A percentile compares a stretch with the other conserved stretches of the same genome.
phyloP scores from a whole-genome alignment of 352 stramenopile genomes.

The Pythium pyrilobum region DNA sequence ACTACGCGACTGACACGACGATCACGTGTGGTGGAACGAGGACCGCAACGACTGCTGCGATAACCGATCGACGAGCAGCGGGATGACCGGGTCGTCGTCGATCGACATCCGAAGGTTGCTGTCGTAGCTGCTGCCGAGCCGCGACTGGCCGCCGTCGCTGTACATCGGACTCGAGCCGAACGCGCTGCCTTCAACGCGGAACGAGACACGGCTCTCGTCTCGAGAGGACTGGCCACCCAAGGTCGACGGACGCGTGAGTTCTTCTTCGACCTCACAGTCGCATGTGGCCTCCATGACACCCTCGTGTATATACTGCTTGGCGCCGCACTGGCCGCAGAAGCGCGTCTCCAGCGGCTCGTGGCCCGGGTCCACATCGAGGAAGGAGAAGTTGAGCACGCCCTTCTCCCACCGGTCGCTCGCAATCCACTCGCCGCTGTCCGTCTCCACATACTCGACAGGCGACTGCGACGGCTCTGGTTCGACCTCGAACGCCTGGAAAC shows the following conservation, averaged over 20 bases:
- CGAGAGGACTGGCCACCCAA: conserved; percentile 9
- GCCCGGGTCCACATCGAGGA: conserved; percentile 10
- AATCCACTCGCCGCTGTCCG: conserved; percentile 58
- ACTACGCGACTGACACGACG: not conserved
- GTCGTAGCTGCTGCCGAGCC: not conserved
- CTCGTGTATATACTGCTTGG: conserved; percentile 38
- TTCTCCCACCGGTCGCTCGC: conserved; percentile 27
- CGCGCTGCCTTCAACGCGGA: conserved; percentile 7
- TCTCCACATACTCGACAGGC: conserved; percentile 51
- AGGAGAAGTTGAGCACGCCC: conserved; percentile 6
- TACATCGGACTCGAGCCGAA: conserved; percentile 1
- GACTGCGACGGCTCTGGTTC: conserved; percentile 10
- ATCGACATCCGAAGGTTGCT: conserved; percentile 15
- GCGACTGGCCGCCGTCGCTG: not conserved
- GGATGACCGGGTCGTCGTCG: conserved; percentile 22
- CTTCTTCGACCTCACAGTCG: conserved; percentile 27
- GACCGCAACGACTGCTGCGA: conserved; percentile 23
- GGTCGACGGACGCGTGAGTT: conserved; percentile 11
- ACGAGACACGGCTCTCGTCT: conserved; percentile 14
- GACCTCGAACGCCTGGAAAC: not conserved
- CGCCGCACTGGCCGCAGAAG: conserved; percentile 37
- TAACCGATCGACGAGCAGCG: conserved; percentile 24
- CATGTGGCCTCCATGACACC: conserved; percentile 40
- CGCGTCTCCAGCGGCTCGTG: conserved; percentile 20
- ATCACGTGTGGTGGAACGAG: conserved; percentile 14